Conservation (phyloP, 2,329 filamentous ascomycete species). For the Neoascochyta sp. region DNA sequence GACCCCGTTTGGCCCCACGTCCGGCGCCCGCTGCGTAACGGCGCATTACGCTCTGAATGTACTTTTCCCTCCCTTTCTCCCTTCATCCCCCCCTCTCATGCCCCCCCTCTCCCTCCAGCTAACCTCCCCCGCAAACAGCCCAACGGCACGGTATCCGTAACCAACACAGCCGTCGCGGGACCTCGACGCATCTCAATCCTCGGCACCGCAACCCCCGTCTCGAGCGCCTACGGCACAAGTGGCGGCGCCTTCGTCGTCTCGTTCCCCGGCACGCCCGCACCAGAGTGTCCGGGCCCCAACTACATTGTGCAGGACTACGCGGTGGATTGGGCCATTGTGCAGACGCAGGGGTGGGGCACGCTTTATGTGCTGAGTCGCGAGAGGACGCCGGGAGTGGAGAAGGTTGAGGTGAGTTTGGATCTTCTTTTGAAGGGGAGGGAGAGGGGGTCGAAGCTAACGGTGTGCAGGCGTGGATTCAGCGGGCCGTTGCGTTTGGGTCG, state of each 20-base stretch:
- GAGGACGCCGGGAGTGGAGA: conserved; percentile 14
- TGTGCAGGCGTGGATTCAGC: conserved; percentile 15
- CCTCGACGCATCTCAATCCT: conserved; percentile 12
- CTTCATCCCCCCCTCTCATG: too few relatives aligned
- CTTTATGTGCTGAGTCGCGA: conserved; percentile 27
- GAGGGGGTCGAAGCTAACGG: too few relatives aligned
- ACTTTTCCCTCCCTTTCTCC: not conserved
- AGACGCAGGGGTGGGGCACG: conserved; percentile 28
- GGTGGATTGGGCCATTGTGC: conserved; percentile 25
- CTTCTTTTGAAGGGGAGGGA: too few relatives aligned
- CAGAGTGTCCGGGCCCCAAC: conserved; percentile 23
- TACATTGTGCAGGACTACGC: conserved; percentile 32
- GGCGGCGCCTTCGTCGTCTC: conserved; percentile 22
- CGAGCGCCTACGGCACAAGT: conserved; percentile 17
- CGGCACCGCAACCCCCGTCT: conserved; percentile 21
- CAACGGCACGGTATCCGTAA: conserved; percentile 23
- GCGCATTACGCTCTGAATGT: conserved; percentile 25
- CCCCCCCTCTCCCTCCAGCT: too few relatives aligned
- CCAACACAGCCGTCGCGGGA: conserved; percentile 21
- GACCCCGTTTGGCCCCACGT: conserved; percentile 26
- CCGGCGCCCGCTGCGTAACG: conserved; percentile 21
- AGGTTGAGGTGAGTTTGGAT: conserved; percentile 20
- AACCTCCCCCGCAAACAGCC: conserved; percentile 5
- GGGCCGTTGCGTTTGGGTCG: conserved; percentile 14
- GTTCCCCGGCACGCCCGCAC: conserved; percentile 16